These are phyloP conservation scores for Evansstolkia leycettana DNA, from an alignment of 495 filamentous ascomycete species.

Conservation along the genomic window DNA sequence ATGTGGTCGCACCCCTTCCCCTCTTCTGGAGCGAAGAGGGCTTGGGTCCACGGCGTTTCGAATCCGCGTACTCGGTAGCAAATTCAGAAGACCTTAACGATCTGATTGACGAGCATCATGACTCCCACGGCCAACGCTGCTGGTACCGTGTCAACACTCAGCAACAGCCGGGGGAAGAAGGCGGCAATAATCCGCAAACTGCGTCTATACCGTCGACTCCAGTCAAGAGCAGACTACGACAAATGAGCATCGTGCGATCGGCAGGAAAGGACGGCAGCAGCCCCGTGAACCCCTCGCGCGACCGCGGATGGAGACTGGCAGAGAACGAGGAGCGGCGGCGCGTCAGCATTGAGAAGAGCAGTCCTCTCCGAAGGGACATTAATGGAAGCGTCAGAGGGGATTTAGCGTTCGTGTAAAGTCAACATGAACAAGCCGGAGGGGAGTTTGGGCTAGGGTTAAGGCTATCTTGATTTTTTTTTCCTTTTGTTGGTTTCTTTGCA, in stretches of 20 bases:
- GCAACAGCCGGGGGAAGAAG: not conserved
- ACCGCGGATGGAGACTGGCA: not conserved
- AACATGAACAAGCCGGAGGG: no score
- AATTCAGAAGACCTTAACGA: not conserved
- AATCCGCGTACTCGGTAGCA: conserved; percentile 7
- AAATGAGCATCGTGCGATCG: not conserved
- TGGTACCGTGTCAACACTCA: not conserved
- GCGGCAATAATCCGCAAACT: not conserved
- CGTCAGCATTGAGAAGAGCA: not conserved
- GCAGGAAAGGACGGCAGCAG: not conserved
- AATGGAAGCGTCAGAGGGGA: not conserved
- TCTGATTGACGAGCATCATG: not conserved
- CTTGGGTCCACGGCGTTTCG: conserved; percentile 15
- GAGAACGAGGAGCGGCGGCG: not conserved
- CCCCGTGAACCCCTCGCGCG: not conserved
- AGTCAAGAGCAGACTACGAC: not conserved
- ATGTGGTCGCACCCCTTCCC: conserved; percentile 30
- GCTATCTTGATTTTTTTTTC: no score
- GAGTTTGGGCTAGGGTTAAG: no score
- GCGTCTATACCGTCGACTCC: not conserved
- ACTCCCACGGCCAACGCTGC: not conserved
- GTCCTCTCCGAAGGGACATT: not conserved
- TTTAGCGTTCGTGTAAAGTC: not conserved
- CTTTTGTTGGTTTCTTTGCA: no score
- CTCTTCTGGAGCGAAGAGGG: conserved; percentile 31